These are phyloP conservation scores for Stellera chamaejasme DNA, from an alignment of 345 rosid species.

Conservation along the genomic window DNA sequence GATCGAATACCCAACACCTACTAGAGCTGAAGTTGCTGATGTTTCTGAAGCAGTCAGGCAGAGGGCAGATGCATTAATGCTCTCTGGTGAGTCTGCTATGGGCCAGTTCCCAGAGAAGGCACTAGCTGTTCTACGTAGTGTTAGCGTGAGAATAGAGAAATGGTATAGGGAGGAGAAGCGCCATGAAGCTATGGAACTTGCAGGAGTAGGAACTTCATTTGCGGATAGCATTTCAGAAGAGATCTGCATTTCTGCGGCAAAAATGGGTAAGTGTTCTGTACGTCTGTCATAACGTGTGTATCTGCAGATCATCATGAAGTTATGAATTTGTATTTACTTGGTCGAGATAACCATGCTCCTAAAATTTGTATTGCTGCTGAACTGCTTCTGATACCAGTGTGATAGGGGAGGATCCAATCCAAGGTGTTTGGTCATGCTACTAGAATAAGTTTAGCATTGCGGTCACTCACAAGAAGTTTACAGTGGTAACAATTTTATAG, in stretches of 20 bases:
- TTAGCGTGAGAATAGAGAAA: slow-evolving; percentile 86
- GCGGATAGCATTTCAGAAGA: slow-evolving; percentile 86
- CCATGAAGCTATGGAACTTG: slow-evolving; percentile 68
- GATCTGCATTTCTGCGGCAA: slow-evolving; percentile 94
- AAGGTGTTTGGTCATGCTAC: too few relatives aligned
- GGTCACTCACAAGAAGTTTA: too few relatives aligned
- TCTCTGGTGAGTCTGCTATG: slow-evolving; percentile 99
- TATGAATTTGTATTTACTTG: too few relatives aligned
- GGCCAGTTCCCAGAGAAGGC: slow-evolving; percentile 99
- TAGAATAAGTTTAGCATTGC: too few relatives aligned
- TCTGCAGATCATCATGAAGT: not conserved
- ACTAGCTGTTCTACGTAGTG: slow-evolving; percentile 80
- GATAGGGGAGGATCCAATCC: too few relatives aligned
- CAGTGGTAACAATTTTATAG: too few relatives aligned
- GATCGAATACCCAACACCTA: slow-evolving; percentile 99
- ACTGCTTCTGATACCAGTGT: too few relatives aligned
- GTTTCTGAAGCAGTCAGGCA: slow-evolving; percentile 99
- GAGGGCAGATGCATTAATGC: slow-evolving; percentile 95
- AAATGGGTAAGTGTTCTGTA: slow-evolving; percentile 66
- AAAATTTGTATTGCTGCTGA: not conserved
- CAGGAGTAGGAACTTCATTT: slow-evolving; percentile 58
- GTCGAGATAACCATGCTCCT: too few relatives aligned
- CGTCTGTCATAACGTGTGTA: not conserved
- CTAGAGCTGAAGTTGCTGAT: slow-evolving; percentile 99
- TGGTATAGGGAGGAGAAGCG: slow-evolving; percentile 99